Base-by-base conservation (phyloP, 495 filamentous ascomycete species). In the Geopyxis carbonaria region DNA sequence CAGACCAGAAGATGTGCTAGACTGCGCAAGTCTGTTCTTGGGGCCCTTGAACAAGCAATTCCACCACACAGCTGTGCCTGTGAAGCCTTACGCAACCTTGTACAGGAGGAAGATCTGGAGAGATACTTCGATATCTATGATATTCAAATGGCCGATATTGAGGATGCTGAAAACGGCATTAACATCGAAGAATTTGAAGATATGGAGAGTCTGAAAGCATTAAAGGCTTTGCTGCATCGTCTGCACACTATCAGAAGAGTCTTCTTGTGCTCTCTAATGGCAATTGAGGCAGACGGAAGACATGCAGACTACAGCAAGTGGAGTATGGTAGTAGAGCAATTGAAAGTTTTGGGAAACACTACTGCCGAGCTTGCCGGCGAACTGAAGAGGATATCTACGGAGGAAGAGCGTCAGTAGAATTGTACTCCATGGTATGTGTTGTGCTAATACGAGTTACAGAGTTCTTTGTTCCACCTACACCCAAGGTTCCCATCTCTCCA, bases 71-170 rank as follows among this genome's bases (percentile, higher is more conserved):
- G 75, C 36, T 68, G 75, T 46, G 72, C 76, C 6, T 78, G 72
- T 40, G 63, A 65, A 22, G 64, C 62, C 5, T 59, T 94, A 21
- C 75, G 75, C 51, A 72, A 69, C 4, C 70, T 92, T 23, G 72
- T 81, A 1, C 74, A 85, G 52, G 69, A 77, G 45, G 63, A 74
- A 32, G 79, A 93, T 49, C 62, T 93, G 10, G 86, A 85, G 34
- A 89, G 81, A 60, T 93, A 85, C 55, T 75, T 80, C 43, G 85
- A 93, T 49, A 77, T 93, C 24, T 93, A 93, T 48, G 85, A 95
- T 50, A 76, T 95, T 43, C 81, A 70, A 38, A 66, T 76, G 32
- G 70, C 72, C 22, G 86, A 95, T 48, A 66, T 86, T 10, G 64
- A 67, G 33, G 77, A 80, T 39, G 72, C 76, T 3, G 64, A 73